Evolutionary conservation across 345 rosid genomes (phyloP).

Genomic region (Corymbia maculata): DNA sequence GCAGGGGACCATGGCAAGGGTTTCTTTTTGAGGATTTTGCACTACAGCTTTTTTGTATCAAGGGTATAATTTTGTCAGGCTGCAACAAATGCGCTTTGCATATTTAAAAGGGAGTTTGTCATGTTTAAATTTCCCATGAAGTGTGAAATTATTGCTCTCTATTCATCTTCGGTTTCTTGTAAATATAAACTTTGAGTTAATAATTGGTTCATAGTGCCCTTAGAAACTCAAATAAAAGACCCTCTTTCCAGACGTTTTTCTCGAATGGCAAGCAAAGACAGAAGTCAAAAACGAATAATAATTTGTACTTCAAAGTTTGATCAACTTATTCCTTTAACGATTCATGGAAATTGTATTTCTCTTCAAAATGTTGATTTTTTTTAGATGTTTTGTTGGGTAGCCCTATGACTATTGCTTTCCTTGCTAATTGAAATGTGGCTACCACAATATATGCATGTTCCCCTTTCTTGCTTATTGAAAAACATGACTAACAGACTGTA

Average conservation of each 20-base stretch:
- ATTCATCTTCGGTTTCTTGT: not conserved
- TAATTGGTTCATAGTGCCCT: not conserved
- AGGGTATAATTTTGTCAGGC: not conserved
- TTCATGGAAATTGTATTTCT: not conserved
- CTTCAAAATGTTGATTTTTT: not conserved
- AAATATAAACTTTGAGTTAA: not conserved
- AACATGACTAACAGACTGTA: not conserved
- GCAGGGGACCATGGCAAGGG: not conserved
- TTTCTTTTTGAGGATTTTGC: not conserved
- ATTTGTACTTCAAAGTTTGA: not conserved
- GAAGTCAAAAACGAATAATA: not conserved
- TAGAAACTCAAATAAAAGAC: not conserved
- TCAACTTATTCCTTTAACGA: not conserved
- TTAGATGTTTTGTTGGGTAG: not conserved
- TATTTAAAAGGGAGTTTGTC: not conserved
- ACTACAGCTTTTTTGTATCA: not conserved
- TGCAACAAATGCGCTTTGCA: not conserved
- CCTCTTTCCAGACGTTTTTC: not conserved
- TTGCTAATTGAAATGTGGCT: not conserved
- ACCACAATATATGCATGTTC: not conserved
- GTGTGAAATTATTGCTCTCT: not conserved
- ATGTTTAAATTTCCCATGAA: not conserved
- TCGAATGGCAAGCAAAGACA: not conserved
- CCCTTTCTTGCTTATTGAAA: not conserved
- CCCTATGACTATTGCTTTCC: not conserved